A percentile compares a stretch with the other conserved stretches of the same genome.
These are phyloP conservation scores for Neopestalotiopsis clavispora DNA, from an alignment of 2,329 filamentous ascomycete genomes.

Conservation along the genomic window DNA sequence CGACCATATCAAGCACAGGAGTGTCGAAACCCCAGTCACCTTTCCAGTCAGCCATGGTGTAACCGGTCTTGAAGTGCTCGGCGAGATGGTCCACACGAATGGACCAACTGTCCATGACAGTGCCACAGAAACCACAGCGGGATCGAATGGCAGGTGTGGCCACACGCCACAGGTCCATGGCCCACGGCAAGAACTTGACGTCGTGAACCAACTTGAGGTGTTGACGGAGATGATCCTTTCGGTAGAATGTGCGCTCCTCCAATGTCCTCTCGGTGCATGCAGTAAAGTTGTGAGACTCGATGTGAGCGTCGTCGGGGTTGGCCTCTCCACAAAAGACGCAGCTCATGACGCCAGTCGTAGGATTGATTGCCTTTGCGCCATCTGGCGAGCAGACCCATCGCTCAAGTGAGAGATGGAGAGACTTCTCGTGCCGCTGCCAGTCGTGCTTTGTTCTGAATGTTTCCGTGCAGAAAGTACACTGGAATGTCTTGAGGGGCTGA, in stretches of 20 bases:
- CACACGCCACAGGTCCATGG: constrained; percentile 69
- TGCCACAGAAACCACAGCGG: constrained; percentile 69
- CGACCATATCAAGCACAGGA: constrained; percentile 65
- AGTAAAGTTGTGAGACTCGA: constrained; percentile 64
- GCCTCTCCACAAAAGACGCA: constrained; percentile 66
- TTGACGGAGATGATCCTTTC: constrained; percentile 71
- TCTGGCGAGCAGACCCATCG: constrained; percentile 69
- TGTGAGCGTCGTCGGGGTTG: constrained; percentile 59
- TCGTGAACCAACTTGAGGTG: constrained; percentile 67
- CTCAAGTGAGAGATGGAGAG: constrained; percentile 67
- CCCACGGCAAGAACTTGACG: constrained; percentile 65
- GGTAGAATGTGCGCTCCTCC: constrained; percentile 68
- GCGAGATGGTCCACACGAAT: constrained; percentile 66
- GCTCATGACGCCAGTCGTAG: constrained; percentile 59
- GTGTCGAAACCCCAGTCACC: constrained; percentile 72
- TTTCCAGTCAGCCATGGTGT: constrained; percentile 72
- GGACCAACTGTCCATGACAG: constrained; percentile 66
- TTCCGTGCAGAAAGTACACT: constrained; percentile 73
- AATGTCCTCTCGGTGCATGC: constrained; percentile 69
- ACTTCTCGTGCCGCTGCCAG: constrained; percentile 75
- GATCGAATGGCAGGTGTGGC: constrained; percentile 65
- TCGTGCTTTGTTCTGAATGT: constrained; percentile 72
- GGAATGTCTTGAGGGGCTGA: constrained; percentile 60
- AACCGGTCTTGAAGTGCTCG: constrained; percentile 71
- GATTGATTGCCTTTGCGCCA: constrained; percentile 59